These are phyloP conservation scores for Prunus yedoensis DNA, from an alignment of 331 rosid species.

Conservation along the genomic window DNA sequence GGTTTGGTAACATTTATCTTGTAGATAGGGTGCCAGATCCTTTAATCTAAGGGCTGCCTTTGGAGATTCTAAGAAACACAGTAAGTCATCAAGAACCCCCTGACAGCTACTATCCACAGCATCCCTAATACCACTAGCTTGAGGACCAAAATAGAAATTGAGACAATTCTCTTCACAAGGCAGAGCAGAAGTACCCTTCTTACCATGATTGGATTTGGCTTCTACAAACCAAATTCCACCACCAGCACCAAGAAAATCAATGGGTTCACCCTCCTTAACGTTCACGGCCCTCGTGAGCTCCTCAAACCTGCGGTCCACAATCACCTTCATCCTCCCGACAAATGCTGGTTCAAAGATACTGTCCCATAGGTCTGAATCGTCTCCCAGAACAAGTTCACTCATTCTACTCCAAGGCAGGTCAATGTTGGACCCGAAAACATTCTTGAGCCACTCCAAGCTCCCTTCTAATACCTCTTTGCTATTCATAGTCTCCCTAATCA, in stretches of 20 bases:
- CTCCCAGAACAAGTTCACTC: slow-evolving; percentile 90
- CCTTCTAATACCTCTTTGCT: slow-evolving; percentile 86
- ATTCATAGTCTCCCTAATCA: slow-evolving; percentile 87
- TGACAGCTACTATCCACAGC: slow-evolving; percentile 71
- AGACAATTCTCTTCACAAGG: slow-evolving; percentile 77
- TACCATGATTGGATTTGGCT: slow-evolving; percentile 39
- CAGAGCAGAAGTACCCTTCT: slow-evolving; percentile 47
- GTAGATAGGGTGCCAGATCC: slow-evolving; percentile 71
- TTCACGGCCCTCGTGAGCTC: slow-evolving; percentile 54
- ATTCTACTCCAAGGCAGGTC: slow-evolving; percentile 97
- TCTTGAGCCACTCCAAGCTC: slow-evolving; percentile 93
- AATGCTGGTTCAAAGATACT: slow-evolving; percentile 82
- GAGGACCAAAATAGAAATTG: slow-evolving; percentile 80
- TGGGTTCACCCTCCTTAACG: slow-evolving; percentile 27
- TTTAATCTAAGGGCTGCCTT: slow-evolving; percentile 81
- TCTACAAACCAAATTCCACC: slow-evolving; percentile 94
- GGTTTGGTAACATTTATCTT: slow-evolving; percentile 70
- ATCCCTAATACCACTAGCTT: slow-evolving; percentile 79
- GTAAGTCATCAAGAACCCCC: slow-evolving; percentile 72
- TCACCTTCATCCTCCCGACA: slow-evolving; percentile 71
- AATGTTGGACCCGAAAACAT: slow-evolving; percentile 87
- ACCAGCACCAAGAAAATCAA: slow-evolving; percentile 53
- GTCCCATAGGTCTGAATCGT: slow-evolving; percentile 90
- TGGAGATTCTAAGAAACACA: slow-evolving; percentile 89
- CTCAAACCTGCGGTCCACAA: slow-evolving; percentile 57